Percentiles rank a stretch among this genome's conserved stretches.
phyloP scores from a whole-genome alignment of 495 filamentous ascomycete genomes.

The Penicillium desertorum region DNA sequence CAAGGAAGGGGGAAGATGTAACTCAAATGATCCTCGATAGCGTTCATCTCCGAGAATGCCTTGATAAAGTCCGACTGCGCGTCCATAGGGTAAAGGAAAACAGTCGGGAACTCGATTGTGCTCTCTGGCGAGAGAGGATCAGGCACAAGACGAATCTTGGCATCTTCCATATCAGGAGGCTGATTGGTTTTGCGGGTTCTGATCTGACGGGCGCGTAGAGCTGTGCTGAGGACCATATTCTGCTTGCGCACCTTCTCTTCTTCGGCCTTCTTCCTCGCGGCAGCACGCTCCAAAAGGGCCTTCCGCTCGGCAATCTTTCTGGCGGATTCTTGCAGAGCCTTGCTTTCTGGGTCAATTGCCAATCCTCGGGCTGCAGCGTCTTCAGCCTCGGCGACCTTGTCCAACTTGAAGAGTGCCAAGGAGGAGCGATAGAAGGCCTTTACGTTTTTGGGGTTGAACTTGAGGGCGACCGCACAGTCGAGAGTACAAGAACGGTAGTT shows the following conservation, averaged over 20 bases:
- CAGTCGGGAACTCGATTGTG: slow-evolving; percentile 68
- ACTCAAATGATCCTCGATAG: slow-evolving; percentile 67
- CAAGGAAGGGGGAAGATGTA: slow-evolving; percentile 85
- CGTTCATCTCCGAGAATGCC: slow-evolving; percentile 68
- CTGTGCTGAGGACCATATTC: slow-evolving; percentile 59
- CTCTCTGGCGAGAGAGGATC: slow-evolving; percentile 72
- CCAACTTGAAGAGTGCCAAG: slow-evolving; percentile 69
- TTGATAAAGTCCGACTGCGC: slow-evolving; percentile 88
- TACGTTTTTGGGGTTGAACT: slow-evolving; percentile 71
- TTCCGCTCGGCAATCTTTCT: slow-evolving; percentile 55
- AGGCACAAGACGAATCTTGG: slow-evolving; percentile 61
- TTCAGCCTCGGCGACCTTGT: slow-evolving; percentile 69
- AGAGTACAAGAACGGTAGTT: slow-evolving; percentile 83
- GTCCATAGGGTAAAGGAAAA: slow-evolving; percentile 81
- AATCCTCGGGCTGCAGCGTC: slow-evolving; percentile 73
- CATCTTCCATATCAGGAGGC: slow-evolving; percentile 84
- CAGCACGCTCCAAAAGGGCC: slow-evolving; percentile 36
- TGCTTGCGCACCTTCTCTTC: slow-evolving; percentile 55
- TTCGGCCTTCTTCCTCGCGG: slow-evolving; percentile 45
- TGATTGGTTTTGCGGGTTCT: slow-evolving; percentile 61
- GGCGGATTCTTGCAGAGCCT: slow-evolving; percentile 54
- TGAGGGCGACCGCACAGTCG: slow-evolving; percentile 78
- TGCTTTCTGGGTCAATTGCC: slow-evolving; percentile 60
- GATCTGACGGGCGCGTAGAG: slow-evolving; percentile 75
- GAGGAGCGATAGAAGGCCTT: slow-evolving; percentile 89